These are phyloP conservation scores for Yamadazyma membranifaciens DNA, from an alignment of 1,139 yeast species.

Conservation along the genomic window DNA sequence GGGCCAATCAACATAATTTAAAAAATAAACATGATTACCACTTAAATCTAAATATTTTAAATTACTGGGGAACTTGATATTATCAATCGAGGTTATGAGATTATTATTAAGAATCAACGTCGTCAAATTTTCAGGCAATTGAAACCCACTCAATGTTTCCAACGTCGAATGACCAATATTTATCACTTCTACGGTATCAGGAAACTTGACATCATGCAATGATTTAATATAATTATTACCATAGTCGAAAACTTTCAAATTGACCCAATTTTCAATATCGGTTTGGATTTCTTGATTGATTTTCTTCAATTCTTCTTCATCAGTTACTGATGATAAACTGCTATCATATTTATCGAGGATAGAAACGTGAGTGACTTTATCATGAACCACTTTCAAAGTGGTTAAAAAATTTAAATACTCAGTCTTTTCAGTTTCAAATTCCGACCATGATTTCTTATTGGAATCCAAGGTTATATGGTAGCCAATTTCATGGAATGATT, in stretches of 20 bases:
- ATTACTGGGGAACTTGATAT: slow-evolving; percentile 32
- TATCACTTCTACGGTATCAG: slow-evolving; percentile 36
- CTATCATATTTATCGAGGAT: slow-evolving; percentile 38
- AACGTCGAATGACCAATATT: slow-evolving; percentile 43
- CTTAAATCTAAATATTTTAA: slow-evolving; percentile 34
- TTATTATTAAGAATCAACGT: slow-evolving; percentile 35
- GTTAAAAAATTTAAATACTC: slow-evolving; percentile 27
- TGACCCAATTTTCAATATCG: slow-evolving; percentile 38
- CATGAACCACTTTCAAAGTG: slow-evolving; percentile 23
- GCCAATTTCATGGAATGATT: slow-evolving; percentile 24
- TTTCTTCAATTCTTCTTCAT: slow-evolving; percentile 27
- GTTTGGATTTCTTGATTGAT: slow-evolving; percentile 40
- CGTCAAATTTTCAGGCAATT: slow-evolving; percentile 36
- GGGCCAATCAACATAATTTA: slow-evolving; percentile 44
- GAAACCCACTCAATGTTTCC: slow-evolving; percentile 42
- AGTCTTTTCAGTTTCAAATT: slow-evolving; percentile 27
- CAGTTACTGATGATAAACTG: slow-evolving; percentile 34
- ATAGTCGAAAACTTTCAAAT: slow-evolving; percentile 36
- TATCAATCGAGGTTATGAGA: slow-evolving; percentile 36
- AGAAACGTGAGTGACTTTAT: slow-evolving; percentile 38
- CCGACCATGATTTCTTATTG: slow-evolving; percentile 31
- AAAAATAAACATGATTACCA: slow-evolving; percentile 41
- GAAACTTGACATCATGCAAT: slow-evolving; percentile 42
- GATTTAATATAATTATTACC: slow-evolving; percentile 38
- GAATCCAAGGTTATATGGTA: slow-evolving; percentile 41